Evolutionary conservation across 2,329 filamentous ascomycete species (phyloP), one percentile per base, ranked within the genome.

Genomic region (Apiospora sp.): DNA sequence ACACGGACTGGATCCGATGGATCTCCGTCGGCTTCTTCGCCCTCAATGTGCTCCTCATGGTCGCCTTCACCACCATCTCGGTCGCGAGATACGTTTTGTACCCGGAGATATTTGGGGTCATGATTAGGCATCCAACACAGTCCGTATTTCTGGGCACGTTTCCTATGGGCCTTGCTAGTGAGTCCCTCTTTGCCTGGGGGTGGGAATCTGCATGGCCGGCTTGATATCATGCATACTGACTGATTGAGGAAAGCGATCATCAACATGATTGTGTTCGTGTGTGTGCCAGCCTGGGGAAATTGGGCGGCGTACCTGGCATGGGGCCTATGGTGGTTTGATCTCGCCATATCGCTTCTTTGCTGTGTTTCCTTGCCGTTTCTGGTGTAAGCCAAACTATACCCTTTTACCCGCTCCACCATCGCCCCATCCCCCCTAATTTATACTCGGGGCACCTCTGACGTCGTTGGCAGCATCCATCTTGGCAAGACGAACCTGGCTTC

Each of bases 101-200:
- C 77, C 91, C 89, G 0, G 85, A 87, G 73, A 87, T 92, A 69
- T 93, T 90, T 86, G 76, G 67, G 0, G 86, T 86, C 1, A 92
- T 92, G 87, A 86, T 93, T 73, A 82, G 82, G 1, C 88, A 93
- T 76, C 90, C 90, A 0, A 85, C 86, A 0, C 89, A 93, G 77
- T 89, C 87, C 2, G 84, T 93, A 51, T 92, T 92, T 76, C 79
- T 92, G 19, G 91, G 87, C 0, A 90, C 89, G 0, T 85, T 92
- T 37, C 90, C 90, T 0, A 92, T 92, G 87, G 90, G 87, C 0
- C 85, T 92, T 43, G 87, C 89, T 0, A 92, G 75, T 64, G 19
- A 64, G 58, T 64, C n/a, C 34, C 34, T n/a, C 8, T n/a, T 7
- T n/a, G 34, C 76, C 48, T 16, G 74, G 74, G 10, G 44, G 8